phyloP scores from a whole-genome alignment of 106 monocot species.

The Apostasia shenzhenica region DNA sequence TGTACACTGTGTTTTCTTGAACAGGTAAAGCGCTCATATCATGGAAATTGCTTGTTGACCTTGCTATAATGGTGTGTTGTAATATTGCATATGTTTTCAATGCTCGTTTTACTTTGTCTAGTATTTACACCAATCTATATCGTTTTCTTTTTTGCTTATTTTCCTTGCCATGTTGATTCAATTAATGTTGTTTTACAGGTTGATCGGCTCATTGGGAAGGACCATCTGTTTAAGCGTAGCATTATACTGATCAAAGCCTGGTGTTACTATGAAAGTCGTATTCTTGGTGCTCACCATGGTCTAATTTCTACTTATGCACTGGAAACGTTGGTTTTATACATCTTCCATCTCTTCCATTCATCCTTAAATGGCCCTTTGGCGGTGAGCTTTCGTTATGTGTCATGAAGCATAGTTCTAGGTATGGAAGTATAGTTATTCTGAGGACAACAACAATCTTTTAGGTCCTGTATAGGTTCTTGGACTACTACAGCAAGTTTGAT shows the following conservation, averaged over 20 bases:
- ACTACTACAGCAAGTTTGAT: slow-evolving; percentile 80
- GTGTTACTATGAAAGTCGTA: slow-evolving; percentile 98
- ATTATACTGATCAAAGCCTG: slow-evolving; percentile 94
- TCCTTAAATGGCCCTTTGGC: slow-evolving; percentile 70
- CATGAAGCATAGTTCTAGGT: background rate
- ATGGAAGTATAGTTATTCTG: background rate
- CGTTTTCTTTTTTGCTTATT: no score
- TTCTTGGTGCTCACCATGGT: slow-evolving; percentile 94
- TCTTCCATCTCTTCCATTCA: slow-evolving; percentile 79
- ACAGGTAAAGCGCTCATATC: slow-evolving; percentile 18
- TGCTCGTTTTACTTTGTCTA: no score
- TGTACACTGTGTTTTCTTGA: slow-evolving; percentile 71
- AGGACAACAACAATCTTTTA: slow-evolving; percentile 17
- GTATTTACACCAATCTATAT: no score
- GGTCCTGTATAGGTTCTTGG: slow-evolving; percentile 89
- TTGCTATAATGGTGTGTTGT: background rate
- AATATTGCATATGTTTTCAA: no score
- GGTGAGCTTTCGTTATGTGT: slow-evolving; percentile 27
- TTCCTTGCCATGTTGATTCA: no score
- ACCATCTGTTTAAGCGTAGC: slow-evolving; percentile 81
- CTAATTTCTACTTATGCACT: slow-evolving; percentile 94
- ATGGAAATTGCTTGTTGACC: background rate
- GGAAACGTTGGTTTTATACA: slow-evolving; percentile 81
- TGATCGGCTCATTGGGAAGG: slow-evolving; percentile 61
- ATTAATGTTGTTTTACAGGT: slow-evolving; percentile 27